Evolutionary conservation across 495 filamentous ascomycete genomes (phyloP), one percentile per base, ranked within the genome.

Genomic region (Trichoderma virens): DNA sequence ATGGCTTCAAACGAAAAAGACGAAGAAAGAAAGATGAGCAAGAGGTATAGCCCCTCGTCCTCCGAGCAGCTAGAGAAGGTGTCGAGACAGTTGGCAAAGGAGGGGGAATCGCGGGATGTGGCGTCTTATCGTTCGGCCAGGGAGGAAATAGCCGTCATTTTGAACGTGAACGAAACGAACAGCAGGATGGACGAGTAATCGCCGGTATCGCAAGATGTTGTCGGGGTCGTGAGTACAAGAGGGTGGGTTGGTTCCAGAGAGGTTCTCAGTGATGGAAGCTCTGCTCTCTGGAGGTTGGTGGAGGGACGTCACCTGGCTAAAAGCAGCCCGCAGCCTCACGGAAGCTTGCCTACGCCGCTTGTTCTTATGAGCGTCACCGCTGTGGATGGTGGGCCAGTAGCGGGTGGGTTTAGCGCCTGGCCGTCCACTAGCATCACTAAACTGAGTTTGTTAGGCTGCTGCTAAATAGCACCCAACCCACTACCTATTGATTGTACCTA

Each of bases 1-100:
- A 99, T 99, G 61, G 35, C 23, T 35, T 35, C 34, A 35, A 2
- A 35, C 34, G 13, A 35, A 13, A 0, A 13, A 35, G 34, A 35
- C 6, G 1, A 35, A 35, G 34, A 35, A 35, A 6, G 13, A 35
- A 4, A 47, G 23, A 20, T 7, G n/a, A 23, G 43, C n/a, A 20
- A 47, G n/a, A 6, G 43, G 3, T 47, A 18, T 39, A 8, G 20
- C 2, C 18, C 20, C 20, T 47, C 18, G 43, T 47, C 18, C 43
- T 20, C 7, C 18, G 43, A 20, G 0, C 20, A 23, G 43, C 43
- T 20, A 45, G 6, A 18, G 13, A 47, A 20, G 23, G 43, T 9
- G 5, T n/a, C 43, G 9, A 47, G 43, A 47, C 43, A n/a, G 20
- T n/a, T 16, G 11, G 23, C 9, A 27, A 14, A 56, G 25, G 25